A percentile compares a stretch with the other conserved stretches of the same genome.
These are phyloP conservation scores for Sugiyamaella qingdaonensis DNA, from an alignment of 805 yeast genomes.

Conservation along the genomic window DNA sequence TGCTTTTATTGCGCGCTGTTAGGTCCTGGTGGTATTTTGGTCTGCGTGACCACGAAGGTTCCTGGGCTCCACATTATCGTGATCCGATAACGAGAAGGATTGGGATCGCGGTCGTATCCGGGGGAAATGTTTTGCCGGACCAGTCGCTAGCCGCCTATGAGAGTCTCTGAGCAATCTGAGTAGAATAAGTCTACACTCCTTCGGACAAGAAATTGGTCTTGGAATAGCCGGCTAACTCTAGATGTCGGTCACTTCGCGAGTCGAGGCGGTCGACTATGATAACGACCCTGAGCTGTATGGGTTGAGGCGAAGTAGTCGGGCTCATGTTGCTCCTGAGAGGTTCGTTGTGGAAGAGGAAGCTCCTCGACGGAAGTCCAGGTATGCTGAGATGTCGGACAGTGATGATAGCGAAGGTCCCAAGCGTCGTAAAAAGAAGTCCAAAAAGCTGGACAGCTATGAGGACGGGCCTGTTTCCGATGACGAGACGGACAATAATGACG, in stretches of 20 bases:
- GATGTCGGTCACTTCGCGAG: background rate
- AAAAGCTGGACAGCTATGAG: conserved; percentile 22
- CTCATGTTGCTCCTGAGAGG: conserved; percentile 31
- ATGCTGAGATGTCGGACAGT: conserved; percentile 22
- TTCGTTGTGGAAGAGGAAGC: conserved; percentile 21
- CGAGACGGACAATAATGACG: conserved; percentile 29
- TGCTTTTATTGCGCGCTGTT: too few relatives aligned
- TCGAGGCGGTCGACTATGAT: conserved; percentile 18
- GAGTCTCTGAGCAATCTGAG: too few relatives aligned
- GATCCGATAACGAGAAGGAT: too few relatives aligned
- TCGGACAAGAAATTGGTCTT: too few relatives aligned
- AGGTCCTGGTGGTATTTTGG: too few relatives aligned
- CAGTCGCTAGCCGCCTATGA: too few relatives aligned
- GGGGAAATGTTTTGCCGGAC: too few relatives aligned
- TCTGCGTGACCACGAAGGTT: too few relatives aligned
- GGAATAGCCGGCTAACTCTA: background rate
- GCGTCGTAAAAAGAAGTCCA: conserved; percentile 24
- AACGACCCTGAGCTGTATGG: conserved; percentile 40
- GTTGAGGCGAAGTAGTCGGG: conserved; percentile 38
- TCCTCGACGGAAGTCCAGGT: conserved; percentile 14
- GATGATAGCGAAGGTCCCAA: conserved; percentile 27
- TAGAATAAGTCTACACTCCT: too few relatives aligned
- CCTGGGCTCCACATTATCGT: too few relatives aligned
- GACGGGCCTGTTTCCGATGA: conserved; percentile 26
- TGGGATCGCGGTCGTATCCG: too few relatives aligned